Evolutionary conservation across 768 basidiomycete genomes (phyloP).

Genomic region (Mycena kentingensis): DNA sequence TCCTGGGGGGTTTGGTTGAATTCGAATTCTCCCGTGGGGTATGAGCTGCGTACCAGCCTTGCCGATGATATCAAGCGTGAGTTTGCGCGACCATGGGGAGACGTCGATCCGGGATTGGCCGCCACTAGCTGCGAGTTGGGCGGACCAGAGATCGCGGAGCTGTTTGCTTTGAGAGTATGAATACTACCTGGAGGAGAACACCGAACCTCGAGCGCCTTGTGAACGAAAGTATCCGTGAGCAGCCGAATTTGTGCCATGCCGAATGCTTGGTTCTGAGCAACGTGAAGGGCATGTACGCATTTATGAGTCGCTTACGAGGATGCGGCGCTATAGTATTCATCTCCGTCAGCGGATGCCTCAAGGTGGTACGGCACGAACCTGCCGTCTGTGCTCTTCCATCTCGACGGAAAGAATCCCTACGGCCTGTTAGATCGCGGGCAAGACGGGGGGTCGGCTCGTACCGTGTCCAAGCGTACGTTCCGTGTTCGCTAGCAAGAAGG

Average conservation of each 20-base stretch:
- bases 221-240: background rate
- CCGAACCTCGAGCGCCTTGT: background rate
- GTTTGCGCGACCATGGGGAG: background rate
- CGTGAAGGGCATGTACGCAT: background rate
- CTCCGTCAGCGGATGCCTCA: background rate
- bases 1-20: conserved; percentile 3
- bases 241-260: background rate
- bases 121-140: background rate
- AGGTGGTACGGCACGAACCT: background rate
- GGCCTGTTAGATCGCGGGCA: background rate
- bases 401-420: background rate
- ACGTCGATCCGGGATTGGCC: background rate
- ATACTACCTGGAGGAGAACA: background rate
- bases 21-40: background rate
- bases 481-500: too few relatives aligned
- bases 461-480: too few relatives aligned
- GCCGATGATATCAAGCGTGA: conserved; percentile 42
- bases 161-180: background rate
- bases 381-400: background rate
- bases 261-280: background rate
- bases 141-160: background rate
- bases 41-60: conserved; percentile 47
- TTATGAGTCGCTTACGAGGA: background rate
- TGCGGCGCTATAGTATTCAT: background rate
- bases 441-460: background rate